phyloP scores from a whole-genome alignment of 192 early-diverging fungal species.

The Gaertneriomyces sp. region DNA sequence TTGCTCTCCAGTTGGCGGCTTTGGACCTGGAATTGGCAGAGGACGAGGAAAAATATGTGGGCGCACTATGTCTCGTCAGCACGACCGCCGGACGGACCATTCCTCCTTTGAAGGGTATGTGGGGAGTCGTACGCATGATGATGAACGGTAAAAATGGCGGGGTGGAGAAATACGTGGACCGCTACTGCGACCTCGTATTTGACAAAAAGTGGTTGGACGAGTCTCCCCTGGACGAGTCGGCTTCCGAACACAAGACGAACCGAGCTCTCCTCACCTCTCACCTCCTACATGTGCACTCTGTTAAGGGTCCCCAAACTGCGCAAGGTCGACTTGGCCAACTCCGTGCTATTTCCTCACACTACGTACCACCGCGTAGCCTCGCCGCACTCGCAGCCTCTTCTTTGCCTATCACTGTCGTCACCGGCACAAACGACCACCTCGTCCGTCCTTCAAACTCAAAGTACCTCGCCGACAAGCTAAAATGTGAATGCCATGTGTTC shows the following conservation, averaged over 20 bases:
- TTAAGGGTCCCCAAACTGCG: conserved; percentile 32
- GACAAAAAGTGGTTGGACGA: not conserved
- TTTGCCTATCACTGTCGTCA: conserved; percentile 40
- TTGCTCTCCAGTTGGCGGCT: conserved; percentile 66
- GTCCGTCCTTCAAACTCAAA: conserved; percentile 36
- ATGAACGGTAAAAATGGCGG: not conserved
- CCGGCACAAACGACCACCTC: conserved; percentile 37
- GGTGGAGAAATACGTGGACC: not conserved
- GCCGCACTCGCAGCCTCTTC: conserved; percentile 25
- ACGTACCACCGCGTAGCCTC: conserved; percentile 26
- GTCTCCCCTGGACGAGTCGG: no score
- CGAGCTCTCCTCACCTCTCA: not conserved
- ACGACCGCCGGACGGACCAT: conserved; percentile 54
- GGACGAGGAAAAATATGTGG: conserved; percentile 24
- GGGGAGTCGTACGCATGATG: conserved; percentile 10
- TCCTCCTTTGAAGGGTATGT: conserved; percentile 22
- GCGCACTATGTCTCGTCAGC: conserved; percentile 54
- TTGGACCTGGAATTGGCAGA: conserved; percentile 21
- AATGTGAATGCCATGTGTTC: conserved; percentile 32
- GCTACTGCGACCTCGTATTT: conserved; percentile 18
- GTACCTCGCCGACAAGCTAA: conserved; percentile 35
- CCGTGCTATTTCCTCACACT: conserved; percentile 34
- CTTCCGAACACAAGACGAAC: not conserved
- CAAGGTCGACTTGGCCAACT: conserved; percentile 32
- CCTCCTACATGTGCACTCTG: not conserved